Percentiles rank a stretch among this genome's conserved stretches.
phyloP scores from a whole-genome alignment of 108 stramenopile genomes.

The Cyclostephanos tholiformis region DNA sequence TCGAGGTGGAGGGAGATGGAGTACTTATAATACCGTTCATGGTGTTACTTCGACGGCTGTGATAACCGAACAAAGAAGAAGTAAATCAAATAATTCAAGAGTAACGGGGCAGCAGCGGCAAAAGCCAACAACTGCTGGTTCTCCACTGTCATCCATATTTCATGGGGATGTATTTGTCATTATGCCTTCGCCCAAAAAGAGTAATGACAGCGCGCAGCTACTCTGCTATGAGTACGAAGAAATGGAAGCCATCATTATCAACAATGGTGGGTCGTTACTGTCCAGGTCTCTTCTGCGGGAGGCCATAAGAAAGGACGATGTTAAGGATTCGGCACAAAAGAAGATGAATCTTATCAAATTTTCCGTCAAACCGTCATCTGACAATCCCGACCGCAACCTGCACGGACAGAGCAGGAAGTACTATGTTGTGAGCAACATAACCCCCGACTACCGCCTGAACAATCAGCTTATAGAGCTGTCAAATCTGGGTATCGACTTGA shows the following conservation, averaged over 20 bases:
- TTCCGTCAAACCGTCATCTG: neutral
- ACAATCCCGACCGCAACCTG: slow-evolving; percentile 29
- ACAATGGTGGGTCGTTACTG: slow-evolving; percentile 66
- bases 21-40: neutral
- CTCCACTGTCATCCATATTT: slow-evolving; percentile 45
- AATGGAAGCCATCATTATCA: slow-evolving; percentile 52
- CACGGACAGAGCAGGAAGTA: slow-evolving; percentile 35
- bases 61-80: neutral
- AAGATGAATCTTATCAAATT: too few species aligned
- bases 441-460: neutral
- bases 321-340: neutral
- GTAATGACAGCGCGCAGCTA: slow-evolving; percentile 18
- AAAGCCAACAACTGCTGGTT: too few species aligned
- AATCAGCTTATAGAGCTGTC: slow-evolving; percentile 38
- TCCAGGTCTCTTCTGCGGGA: slow-evolving; percentile 54
- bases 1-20: slow-evolving; percentile 2
- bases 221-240: slow-evolving; percentile 52
- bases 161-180: slow-evolving; percentile 64
- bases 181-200: slow-evolving; percentile 36
- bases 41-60: slow-evolving; percentile 1
- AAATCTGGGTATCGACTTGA: slow-evolving; percentile 47
- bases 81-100: slow-evolving; percentile 2
- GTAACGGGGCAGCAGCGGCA: neutral
- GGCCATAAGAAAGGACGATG: slow-evolving; percentile 57
- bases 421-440: slow-evolving; percentile 34